phyloP scores from a whole-genome alignment of 257 asterid genomes.

The Lithospermum erythrorhizon region DNA sequence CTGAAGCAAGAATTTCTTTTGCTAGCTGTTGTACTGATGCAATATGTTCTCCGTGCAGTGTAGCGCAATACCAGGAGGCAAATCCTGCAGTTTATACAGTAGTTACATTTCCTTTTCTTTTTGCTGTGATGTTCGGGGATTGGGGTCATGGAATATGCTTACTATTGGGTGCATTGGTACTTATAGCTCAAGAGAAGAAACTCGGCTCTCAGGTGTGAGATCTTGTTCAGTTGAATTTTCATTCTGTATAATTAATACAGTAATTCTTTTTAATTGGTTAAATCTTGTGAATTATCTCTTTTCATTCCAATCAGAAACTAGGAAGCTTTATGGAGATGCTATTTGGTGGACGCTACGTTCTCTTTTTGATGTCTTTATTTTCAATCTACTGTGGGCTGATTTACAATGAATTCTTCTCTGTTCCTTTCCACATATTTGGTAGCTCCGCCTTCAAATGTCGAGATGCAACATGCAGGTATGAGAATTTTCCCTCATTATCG shows the following conservation, averaged over 20 bases:
- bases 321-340: conserved; percentile 99
- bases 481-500: neutral
- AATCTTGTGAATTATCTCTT: conserved; percentile 8
- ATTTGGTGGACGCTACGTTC: conserved; percentile 89
- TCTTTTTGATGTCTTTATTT: conserved; percentile 87
- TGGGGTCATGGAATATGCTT: conserved; percentile 99
- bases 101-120: conserved; percentile 92
- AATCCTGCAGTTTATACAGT: conserved; percentile 96
- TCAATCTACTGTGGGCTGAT: conserved; percentile 94
- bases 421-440: conserved; percentile 96
- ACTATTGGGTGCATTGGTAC: conserved; percentile 71
- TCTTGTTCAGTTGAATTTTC: conserved; percentile 6
- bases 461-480: conserved; percentile 88
- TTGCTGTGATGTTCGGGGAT: conserved; percentile 99
- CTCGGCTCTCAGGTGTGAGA: conserved; percentile 71
- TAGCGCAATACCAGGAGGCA: conserved; percentile 92
- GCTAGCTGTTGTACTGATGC: neutral
- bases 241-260: neutral
- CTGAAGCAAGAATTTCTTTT: conserved; percentile 25
- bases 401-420: conserved; percentile 95
- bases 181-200: conserved; percentile 65
- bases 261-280: conserved; percentile 4
- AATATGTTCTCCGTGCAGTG: conserved; percentile 34
- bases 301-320: conserved; percentile 61
- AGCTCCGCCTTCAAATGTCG: conserved; percentile 85